Conservation (phyloP, 345 rosid genomes). For the Moricandia arvensis region DNA sequence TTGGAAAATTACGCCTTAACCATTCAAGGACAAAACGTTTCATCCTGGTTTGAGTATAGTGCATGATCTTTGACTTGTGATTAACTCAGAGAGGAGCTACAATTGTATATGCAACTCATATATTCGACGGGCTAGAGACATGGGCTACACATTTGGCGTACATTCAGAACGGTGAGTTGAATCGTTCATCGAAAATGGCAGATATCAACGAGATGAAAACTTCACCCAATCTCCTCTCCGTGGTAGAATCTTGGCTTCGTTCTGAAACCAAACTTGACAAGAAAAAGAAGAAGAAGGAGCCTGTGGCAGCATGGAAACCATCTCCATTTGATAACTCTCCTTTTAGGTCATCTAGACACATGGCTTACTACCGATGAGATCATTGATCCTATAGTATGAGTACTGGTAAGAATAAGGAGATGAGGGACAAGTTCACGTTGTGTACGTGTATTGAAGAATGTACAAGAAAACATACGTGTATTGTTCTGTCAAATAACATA, state of each 20-base stretch:
- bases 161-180: conserved; percentile 80
- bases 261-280: conserved; percentile 62
- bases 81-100: conserved; percentile 74
- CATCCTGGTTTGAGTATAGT: conserved; percentile 6
- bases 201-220: conserved; percentile 64
- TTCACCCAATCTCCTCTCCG: conserved; percentile 70
- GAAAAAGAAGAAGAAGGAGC: conserved; percentile 39
- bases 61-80: conserved; percentile 13
- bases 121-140: conserved; percentile 84
- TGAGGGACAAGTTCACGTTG: not conserved
- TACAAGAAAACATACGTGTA: not conserved
- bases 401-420: not conserved
- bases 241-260: conserved; percentile 87
- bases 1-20: not conserved
- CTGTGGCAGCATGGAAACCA: conserved; percentile 45
- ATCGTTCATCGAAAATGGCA: conserved; percentile 48
- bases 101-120: conserved; percentile 86
- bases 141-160: conserved; percentile 92
- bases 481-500: not conserved
- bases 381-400: not conserved
- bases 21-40: no score
- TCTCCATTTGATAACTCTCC: conserved; percentile 59
- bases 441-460: not conserved
- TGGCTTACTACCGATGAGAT: conserved; percentile 72
- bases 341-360: conserved; percentile 75